Conservation (phyloP, 306 rosid genomes). For the Cucurbita maxima region DNA sequence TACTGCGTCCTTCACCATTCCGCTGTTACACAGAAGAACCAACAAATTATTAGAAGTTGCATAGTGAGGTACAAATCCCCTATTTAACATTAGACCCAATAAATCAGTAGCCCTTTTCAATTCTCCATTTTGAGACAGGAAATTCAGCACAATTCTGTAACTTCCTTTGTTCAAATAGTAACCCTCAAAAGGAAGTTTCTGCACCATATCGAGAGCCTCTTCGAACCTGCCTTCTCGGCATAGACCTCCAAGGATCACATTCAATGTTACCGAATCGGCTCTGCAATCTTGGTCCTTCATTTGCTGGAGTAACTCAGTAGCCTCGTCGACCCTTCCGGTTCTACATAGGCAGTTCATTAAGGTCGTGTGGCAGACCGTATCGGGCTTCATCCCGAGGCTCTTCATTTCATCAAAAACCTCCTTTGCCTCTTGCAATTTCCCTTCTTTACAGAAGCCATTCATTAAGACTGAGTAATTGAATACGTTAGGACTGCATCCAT, state of each 20-base stretch:
- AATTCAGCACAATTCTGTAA: constrained; percentile 71
- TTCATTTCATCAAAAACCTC: constrained; percentile 44
- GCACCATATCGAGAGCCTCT: constrained; percentile 61
- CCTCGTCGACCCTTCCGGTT: constrained; percentile 40
- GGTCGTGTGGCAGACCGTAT: constrained; percentile 50
- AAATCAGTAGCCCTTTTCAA: constrained; percentile 38
- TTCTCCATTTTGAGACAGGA: constrained; percentile 39
- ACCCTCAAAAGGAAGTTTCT: constrained; percentile 61
- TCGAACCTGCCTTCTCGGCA: constrained; percentile 47
- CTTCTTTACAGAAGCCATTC: constrained; percentile 50
- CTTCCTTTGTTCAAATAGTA: constrained; percentile 65
- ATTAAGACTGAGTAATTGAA: constrained; percentile 55
- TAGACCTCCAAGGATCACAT: constrained; percentile 65
- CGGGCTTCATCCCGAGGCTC: constrained; percentile 44
- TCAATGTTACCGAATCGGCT: constrained; percentile 57
- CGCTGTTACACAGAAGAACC: constrained; percentile 48
- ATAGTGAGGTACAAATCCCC: constrained; percentile 69
- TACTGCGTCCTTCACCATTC: constrained; percentile 55
- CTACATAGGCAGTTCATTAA: constrained; percentile 53
- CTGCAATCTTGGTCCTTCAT: constrained; percentile 46
- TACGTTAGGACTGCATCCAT: constrained; percentile 65
- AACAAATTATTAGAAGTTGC: constrained; percentile 71
- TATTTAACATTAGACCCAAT: constrained; percentile 47
- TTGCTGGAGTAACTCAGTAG: constrained; percentile 46
- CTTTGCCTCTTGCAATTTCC: constrained; percentile 43